Base-by-base conservation (phyloP, 2,329 filamentous ascomycete genomes). In the Diaporthe aspalathi region DNA sequence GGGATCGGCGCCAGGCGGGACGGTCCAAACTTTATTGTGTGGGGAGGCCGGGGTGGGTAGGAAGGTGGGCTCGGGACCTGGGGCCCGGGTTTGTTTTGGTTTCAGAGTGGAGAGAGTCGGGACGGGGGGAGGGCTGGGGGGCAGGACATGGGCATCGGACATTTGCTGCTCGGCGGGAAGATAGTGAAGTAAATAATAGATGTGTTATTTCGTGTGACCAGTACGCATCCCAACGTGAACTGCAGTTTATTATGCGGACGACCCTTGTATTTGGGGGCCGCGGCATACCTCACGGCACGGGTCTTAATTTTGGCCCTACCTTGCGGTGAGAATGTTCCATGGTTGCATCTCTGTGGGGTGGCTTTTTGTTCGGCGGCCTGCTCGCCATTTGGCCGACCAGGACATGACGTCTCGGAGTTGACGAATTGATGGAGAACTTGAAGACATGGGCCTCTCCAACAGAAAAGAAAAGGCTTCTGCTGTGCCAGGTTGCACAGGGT, bases 1-100 rank as follows among this genome's bases (percentile, higher is more conserved):
- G 70, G 60, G 65, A 43, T 63, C 70, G 70, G 70, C 70, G 70
- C 53, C 65, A 68, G 57, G 53, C 52, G 70, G 60, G 35, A 66
- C 35, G 45, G 50, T 63, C 47, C 27, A 70, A 66, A 57, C 60
- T 57, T 43, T 72, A 66, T 57, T 56, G 22, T 45, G 67, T 43
- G 54, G 68, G 50, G 70, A 60, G 60, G 68, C 38, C 20, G 11
- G 40, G 40, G 43, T 45, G 43, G 45, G 17, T 27, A 12, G 69
- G 24, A 47, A 40, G 47, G 53, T 60, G 52, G 27, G 43, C 35
- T 50, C 29, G 47, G 54, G 56, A 38, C 29, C 27, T 57, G 43
- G 69, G 27, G 22, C 53, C 47, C n/a, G 38, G 66, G 20, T 56
- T 57, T 66, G 35, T 38, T 29, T 67, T 40, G 65, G 65, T 54